These are phyloP conservation scores for Neurospora sp. DNA, from an alignment of 2,329 filamentous ascomycete species.

Conservation along the genomic window DNA sequence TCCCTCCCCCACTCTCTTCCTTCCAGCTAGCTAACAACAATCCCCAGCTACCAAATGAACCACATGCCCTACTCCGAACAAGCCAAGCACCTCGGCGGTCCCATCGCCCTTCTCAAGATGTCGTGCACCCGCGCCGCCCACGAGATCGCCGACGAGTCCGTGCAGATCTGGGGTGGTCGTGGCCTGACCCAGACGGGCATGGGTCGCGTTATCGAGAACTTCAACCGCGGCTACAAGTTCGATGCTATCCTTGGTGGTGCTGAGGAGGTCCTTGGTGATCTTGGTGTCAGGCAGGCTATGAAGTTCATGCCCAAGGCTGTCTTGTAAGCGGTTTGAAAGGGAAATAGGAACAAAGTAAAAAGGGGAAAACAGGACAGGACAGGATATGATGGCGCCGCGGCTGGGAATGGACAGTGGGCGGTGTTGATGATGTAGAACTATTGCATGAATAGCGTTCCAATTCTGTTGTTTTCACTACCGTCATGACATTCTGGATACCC, in stretches of 20 bases:
- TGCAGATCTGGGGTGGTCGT: conserved; percentile 79
- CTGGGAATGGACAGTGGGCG: neutral
- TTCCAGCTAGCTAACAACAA: too few relatives aligned
- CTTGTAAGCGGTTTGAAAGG: conserved; percentile 39
- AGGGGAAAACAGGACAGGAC: neutral
- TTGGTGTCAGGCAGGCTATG: conserved; percentile 77
- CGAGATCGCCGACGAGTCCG: conserved; percentile 73
- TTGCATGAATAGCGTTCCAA: neutral
- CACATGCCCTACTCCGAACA: conserved; percentile 74
- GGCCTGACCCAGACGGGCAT: conserved; percentile 74
- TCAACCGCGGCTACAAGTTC: conserved; percentile 77
- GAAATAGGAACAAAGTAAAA: conserved; percentile 1
- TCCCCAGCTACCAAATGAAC: conserved; percentile 63
- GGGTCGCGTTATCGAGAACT: conserved; percentile 75
- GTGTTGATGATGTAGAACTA: neutral
- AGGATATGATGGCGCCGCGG: neutral
- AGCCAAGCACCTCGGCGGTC: conserved; percentile 64
- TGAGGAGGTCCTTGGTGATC: conserved; percentile 72
- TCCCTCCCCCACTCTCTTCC: too few relatives aligned
- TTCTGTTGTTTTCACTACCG: neutral
- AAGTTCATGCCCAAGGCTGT: conserved; percentile 78
- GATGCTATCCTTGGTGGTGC: conserved; percentile 65
- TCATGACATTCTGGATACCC: neutral
- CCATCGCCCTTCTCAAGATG: conserved; percentile 75
- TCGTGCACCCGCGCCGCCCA: conserved; percentile 67